Conservation (phyloP, 192 early-diverging fungal species). For the Coemansia sp. region DNA sequence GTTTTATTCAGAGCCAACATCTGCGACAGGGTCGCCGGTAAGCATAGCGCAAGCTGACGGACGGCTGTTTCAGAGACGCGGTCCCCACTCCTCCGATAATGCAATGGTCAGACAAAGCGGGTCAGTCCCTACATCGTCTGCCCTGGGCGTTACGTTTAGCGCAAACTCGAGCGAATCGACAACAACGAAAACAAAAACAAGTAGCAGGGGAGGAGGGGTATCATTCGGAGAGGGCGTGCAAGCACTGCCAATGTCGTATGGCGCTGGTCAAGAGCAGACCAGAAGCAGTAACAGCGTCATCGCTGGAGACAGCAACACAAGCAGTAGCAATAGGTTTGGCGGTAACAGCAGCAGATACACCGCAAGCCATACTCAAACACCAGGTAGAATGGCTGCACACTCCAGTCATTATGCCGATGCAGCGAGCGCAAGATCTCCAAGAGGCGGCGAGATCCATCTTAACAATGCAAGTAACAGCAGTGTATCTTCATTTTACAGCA, state of each 20-base stretch:
- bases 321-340: constrained; percentile 17
- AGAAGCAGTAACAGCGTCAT: constrained; percentile 4
- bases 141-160: constrained; percentile 43
- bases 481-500: constrained; percentile 7
- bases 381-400: neutral
- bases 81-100: constrained; percentile 22
- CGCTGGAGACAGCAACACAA: constrained; percentile 17
- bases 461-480: constrained; percentile 11
- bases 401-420: neutral
- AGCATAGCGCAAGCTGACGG: constrained; percentile 5
- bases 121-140: constrained; percentile 20
- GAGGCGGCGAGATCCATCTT: constrained; percentile 5
- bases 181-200: constrained; percentile 13
- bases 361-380: neutral
- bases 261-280: neutral
- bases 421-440: constrained; percentile 3
- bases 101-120: constrained; percentile 7
- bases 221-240: neutral
- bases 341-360: constrained; percentile 2
- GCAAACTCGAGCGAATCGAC: constrained; percentile 12
- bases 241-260: neutral
- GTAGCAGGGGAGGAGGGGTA: neutral
- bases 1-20: constrained; percentile 43
- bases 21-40: constrained; percentile 36
- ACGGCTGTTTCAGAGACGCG: constrained; percentile 8